Evolutionary conservation across 225 moss, liverwort and hornwort species (phyloP), one percentile per base, ranked within the genome.

Genomic region (Pleurozium schreberi): DNA sequence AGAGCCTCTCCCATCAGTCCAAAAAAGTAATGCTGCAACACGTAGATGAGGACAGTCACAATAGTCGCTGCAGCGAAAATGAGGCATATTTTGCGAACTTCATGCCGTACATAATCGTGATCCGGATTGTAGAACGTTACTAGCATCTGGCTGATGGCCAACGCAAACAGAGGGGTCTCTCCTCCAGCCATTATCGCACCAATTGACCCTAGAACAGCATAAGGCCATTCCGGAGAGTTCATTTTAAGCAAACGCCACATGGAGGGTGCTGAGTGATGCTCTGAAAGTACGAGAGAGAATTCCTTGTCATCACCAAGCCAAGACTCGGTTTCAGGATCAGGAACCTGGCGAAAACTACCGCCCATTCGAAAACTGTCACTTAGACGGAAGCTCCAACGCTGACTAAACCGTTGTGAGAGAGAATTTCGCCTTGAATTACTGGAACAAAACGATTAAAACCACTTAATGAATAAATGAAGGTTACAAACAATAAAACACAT

Each of bases 221-320:
- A 95, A 21, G 96, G 97, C 99, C 97, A 96, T 91, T 99, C 99
- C 22, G 96, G 96, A 42, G 99, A 82, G 91, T 99, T 99, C 83
- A 99, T 93, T 86, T 96, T 95, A 49, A 96, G 90, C 49, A 99
- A 90, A 87, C 96, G 95, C 96, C 96, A 96, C 71, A 97, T 89
- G 43, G 99, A 96, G 40, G 95, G 93, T 60, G 93, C 86, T 80
- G 92, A 82, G 55, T 42, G 78, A 57, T 66, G 88, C 76, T 81
- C 87, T 28, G 91, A 78, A 75, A 69, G 68, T 60, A 90, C 61
- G 75, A 89, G 90, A 64, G 95, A 87, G 64, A 57, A 87, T 74
- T 95, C 95, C 30, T 91, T 85, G 38, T 96, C 97, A 42, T 91
- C 87, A 78, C 91, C 96, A 65, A 93, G 92, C 88, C 95, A 95